Evolutionary conservation across 75 land plant species (phyloP).

Genomic region (Cryptomeria japonica): DNA sequence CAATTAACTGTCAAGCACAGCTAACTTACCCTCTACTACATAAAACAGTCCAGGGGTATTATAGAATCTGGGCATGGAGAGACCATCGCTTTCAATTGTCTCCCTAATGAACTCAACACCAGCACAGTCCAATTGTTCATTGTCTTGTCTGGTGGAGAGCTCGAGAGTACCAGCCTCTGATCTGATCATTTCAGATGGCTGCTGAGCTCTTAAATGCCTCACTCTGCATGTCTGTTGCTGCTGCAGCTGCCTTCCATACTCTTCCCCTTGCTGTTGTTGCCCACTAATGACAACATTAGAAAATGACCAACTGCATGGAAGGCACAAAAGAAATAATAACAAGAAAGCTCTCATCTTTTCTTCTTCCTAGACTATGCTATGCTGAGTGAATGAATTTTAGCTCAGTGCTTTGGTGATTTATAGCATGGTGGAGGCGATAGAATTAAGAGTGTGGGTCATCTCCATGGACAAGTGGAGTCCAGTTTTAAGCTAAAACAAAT

Average conservation of each 20-base stretch:
- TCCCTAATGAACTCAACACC: slow-evolving; percentile 25
- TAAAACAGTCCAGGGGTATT: slow-evolving; percentile 29
- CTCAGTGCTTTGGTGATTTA: neutral
- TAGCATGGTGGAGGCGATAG: neutral
- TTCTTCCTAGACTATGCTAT: neutral
- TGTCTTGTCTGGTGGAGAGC: slow-evolving; percentile 24
- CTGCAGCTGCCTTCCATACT: neutral
- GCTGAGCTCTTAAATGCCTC: neutral
- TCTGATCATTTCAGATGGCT: slow-evolving; percentile 33
- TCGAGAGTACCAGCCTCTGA: slow-evolving; percentile 25
- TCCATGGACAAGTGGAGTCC: neutral
- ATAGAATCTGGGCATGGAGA: slow-evolving; percentile 26
- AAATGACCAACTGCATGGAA: no score
- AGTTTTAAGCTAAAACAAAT: neutral
- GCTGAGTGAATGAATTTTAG: neutral
- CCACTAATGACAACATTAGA: neutral
- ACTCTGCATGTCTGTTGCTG: slow-evolving; percentile 18
- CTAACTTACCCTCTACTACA: slow-evolving; percentile 18
- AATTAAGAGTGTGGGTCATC: neutral
- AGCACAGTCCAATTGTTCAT: slow-evolving; percentile 43
- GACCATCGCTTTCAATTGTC: slow-evolving; percentile 23
- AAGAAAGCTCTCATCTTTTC: neutral
- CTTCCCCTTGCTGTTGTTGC: slow-evolving; percentile 19
- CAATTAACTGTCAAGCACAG: no score
- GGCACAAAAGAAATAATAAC: neutral